Evolutionary conservation across 2,329 filamentous ascomycete genomes (phyloP).

Genomic region (Aspergillus bombycis): DNA sequence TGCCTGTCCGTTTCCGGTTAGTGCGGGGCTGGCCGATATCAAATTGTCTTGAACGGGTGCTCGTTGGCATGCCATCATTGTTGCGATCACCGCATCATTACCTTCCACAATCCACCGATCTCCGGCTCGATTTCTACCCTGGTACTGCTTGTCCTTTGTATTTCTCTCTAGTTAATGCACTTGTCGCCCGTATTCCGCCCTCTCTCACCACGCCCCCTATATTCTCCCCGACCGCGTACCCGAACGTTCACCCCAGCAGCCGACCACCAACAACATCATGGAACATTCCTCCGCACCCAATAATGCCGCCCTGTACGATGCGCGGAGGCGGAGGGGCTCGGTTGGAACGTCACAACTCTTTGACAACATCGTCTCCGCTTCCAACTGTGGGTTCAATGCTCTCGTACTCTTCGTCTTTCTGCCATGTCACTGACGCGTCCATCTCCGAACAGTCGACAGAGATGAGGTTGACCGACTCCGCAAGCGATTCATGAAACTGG

Average conservation of each 20-base stretch:
- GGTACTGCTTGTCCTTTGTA: background rate
- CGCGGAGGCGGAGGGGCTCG: conserved; percentile 45
- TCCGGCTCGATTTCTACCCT: background rate
- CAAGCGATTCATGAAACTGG: conserved; percentile 98
- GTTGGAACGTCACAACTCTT: conserved; percentile 69
- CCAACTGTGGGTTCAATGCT: conserved; percentile 75
- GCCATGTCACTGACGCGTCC: conserved; percentile 4
- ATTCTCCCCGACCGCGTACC: background rate
- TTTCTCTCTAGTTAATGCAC: background rate
- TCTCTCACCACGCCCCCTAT: conserved; percentile 5
- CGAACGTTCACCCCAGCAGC: background rate
- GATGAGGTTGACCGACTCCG: conserved; percentile 94
- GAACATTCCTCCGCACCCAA: conserved; percentile 42
- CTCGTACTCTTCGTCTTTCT: background rate
- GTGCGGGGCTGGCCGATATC: conserved; percentile 49
- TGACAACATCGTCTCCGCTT: conserved; percentile 93
- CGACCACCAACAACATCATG: conserved; percentile 27
- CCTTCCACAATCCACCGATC: background rate
- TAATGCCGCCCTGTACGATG: conserved; percentile 49
- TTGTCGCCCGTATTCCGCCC: conserved; percentile 1
- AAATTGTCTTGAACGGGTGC: conserved; percentile 33
- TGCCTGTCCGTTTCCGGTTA: conserved; percentile 43
- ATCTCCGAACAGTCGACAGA: conserved; percentile 72
- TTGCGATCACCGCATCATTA: background rate
- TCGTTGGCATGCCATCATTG: conserved; percentile 15